Base-by-base conservation (phyloP, 2,329 filamentous ascomycete genomes). In the Pseudocercospora ulei region DNA sequence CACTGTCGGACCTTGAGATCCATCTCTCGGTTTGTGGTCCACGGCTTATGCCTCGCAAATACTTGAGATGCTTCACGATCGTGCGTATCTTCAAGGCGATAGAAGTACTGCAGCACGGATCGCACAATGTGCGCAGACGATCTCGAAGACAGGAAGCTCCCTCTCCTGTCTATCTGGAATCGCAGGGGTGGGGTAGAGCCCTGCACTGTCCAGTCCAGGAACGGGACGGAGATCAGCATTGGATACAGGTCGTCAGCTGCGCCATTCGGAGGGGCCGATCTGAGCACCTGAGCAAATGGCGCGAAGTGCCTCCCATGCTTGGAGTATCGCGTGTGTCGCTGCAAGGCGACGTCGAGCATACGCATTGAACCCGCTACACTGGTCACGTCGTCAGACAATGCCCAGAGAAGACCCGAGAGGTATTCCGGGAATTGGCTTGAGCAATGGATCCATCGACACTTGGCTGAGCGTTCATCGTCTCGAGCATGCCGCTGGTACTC, bases 301-400 rank as follows among this genome's bases (percentile, higher is more conserved):
- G 60, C 55, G 47, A 66, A 66, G 38, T 63, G 62, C 41, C 62
- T 56, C 7, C 64, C 63, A 47, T 66, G 64, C 38, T 64, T 64
- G 2, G 63, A 65, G 42, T 64, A 65, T 0, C 64, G 55, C 27
- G 64, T 63, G 19, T 65, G 57, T 31, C 60, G 56, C 26, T 62
- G 52, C 19, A 66, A 51, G 27, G 55, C 58, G 22, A 59, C 52
- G 30, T 64, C 58, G 8, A 66, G 48, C 41, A 51, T 38, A 11
- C 47, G 49, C 43, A 56, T 43, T 2, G 48, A 48, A 20, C 48
- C 46, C 3, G 51, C 49, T 4, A 51, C 42, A 12, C 20, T 44
- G 2, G 44, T 30, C 2, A 44, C 8, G 22, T 55, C 47, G 7
- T 50, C 44, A 6, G 46, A 52, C 26, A 54, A 29, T 1, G 47